Evolutionary conservation across 2,329 filamentous ascomycete genomes (phyloP).

Genomic region (Chrysosporium keratinophilum): DNA sequence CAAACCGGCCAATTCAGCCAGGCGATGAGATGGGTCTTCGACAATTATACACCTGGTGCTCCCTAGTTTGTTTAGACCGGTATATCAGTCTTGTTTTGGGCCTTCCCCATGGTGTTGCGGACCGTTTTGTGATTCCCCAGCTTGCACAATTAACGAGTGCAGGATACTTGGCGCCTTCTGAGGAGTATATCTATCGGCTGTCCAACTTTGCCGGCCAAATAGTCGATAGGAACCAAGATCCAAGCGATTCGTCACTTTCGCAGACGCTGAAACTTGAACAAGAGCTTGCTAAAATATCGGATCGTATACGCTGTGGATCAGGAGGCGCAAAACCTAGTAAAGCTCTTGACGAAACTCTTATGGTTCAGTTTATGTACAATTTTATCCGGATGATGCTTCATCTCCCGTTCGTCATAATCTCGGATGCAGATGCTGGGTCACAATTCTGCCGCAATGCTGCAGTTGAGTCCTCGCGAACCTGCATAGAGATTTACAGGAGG

Average conservation of each 20-base stretch:
- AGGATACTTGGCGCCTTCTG: conserved; percentile 16
- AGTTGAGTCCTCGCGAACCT: conserved; percentile 35
- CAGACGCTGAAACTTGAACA: conserved; percentile 35
- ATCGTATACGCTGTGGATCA: conserved; percentile 21
- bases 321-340: neutral
- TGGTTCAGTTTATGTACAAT: conserved; percentile 34
- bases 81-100: conserved; percentile 46
- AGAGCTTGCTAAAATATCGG: conserved; percentile 28
- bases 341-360: conserved; percentile 15
- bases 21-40: conserved; percentile 23
- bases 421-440: conserved; percentile 28
- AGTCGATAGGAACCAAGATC: conserved; percentile 35
- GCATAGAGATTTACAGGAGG: conserved; percentile 31
- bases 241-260: conserved; percentile 28
- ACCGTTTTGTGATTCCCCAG: conserved; percentile 25
- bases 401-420: conserved; percentile 39
- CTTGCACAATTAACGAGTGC: conserved; percentile 19
- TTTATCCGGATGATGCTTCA: conserved; percentile 35
- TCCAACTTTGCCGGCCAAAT: conserved; percentile 31
- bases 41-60: conserved; percentile 32
- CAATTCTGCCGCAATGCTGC: conserved; percentile 32
- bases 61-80: conserved; percentile 38
- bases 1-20: conserved; percentile 23
- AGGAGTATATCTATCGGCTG: conserved; percentile 27
- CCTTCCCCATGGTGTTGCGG: conserved; percentile 38